Percentiles rank a stretch among this genome's conserved stretches.
Conservation (phyloP, 345 rosid species). For the Clarkia xantiana region DNA sequence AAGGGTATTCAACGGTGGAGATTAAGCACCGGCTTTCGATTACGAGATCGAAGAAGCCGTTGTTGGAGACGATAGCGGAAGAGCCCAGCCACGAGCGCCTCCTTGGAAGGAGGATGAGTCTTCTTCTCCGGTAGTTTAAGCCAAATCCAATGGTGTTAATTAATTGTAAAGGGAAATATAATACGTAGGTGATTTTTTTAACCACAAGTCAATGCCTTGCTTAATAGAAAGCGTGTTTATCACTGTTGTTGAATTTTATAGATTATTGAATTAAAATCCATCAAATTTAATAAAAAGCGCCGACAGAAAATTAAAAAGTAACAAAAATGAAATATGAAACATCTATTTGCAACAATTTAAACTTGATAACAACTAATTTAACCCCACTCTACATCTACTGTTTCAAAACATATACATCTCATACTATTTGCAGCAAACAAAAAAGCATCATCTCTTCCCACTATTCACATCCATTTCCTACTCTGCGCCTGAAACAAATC, state of each 20-base stretch:
- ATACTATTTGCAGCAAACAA: not conserved
- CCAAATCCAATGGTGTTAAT: not conserved
- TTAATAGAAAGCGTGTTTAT: too few species aligned
- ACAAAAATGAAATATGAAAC: too few species aligned
- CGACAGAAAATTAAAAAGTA: too few species aligned
- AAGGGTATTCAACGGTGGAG: constrained; percentile 42
- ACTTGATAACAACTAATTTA: too few species aligned
- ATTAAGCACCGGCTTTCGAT: constrained; percentile 43
- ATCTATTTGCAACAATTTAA: too few species aligned
- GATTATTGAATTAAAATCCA: too few species aligned
- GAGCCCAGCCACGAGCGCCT: constrained; percentile 10
- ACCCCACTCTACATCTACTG: not conserved
- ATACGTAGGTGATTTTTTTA: too few species aligned
- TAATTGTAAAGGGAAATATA: too few species aligned
- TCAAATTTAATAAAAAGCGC: too few species aligned
- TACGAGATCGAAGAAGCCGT: constrained; percentile 66
- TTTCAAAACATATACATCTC: not conserved
- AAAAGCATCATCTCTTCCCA: not conserved
- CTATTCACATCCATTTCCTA: constrained; percentile 32
- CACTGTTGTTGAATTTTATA: too few species aligned
- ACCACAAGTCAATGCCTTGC: too few species aligned
- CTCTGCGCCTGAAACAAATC: constrained; percentile 67
- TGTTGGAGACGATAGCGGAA: constrained; percentile 62
- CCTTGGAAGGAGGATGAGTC: not conserved
- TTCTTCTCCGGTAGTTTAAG: not conserved